Base-by-base conservation (phyloP, 2,329 filamentous ascomycete genomes). In the Sporothrix luriei region DNA sequence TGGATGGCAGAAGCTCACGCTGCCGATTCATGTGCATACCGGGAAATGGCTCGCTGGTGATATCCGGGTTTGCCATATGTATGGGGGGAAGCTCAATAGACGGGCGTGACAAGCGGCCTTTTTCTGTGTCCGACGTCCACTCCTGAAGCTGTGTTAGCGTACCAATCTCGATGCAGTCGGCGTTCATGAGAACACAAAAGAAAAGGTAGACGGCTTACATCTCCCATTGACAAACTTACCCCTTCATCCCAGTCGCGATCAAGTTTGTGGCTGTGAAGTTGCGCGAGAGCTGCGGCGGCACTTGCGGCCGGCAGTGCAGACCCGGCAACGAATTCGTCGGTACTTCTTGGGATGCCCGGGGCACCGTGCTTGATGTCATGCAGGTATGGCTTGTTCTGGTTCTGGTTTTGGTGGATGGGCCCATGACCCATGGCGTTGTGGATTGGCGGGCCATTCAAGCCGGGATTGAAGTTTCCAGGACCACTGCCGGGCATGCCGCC, bases 201-300 rank as follows among this genome's bases (percentile, higher is more conserved):
- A 38, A n/a, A 64, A 69, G 65, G 72, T 64, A 72, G 69, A 72
- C 29, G 66, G 52, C 70, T 46, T 68, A 70, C 69, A 70, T 68
- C 66, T 51, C 24, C 46, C 64, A 67, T 40, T 5, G 52, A 26
- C 14, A 68, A 67, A 65, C 54, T 71, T 51, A 93, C 91, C 80
- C 85, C 85, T 79, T 93, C 91, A 67, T 95, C 93, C 87, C 90
- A 91, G 71, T 93, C 91, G 52, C 87, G 84, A 71, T 92, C 90
- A 71, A 90, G 84, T 75, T 92, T 92, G 78, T 94, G 88, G 76
- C 88, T 90, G 76, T 87, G 84, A 77, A 98, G 85, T 82, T 96
- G 92, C 59, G 94, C 92, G 71, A 98, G 84, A 59, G 92, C 93
- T 67, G 92, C 92, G 61, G 94, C 94, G 68, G 94, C 94, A 75